phyloP scores from a whole-genome alignment of 1,139 yeast genomes.

The Saccharomyces hybrid region DNA sequence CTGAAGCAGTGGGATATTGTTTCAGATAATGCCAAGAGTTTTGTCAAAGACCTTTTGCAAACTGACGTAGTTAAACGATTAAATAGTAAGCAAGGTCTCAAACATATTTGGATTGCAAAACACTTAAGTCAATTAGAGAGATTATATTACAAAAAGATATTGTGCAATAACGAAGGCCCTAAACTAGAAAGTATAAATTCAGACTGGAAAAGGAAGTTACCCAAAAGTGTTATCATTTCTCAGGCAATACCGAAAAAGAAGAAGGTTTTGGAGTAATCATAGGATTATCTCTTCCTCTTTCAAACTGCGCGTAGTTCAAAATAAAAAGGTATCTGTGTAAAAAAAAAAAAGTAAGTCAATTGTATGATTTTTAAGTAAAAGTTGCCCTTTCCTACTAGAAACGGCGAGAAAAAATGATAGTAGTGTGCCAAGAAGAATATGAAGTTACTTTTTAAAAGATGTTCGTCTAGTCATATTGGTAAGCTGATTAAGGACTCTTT shows the following conservation, averaged over 20 bases:
- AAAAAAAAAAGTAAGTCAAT: not conserved
- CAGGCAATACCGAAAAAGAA: constrained; percentile 14
- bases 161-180: constrained; percentile 8
- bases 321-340: not conserved
- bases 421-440: not conserved
- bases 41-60: constrained; percentile 37
- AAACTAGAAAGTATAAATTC: not conserved
- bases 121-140: constrained; percentile 28
- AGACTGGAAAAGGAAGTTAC: constrained; percentile 22
- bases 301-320: not conserved
- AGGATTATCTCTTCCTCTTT: too few relatives aligned
- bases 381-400: not conserved
- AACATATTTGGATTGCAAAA: constrained; percentile 42
- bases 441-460: not conserved
- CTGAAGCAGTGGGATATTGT: constrained; percentile 37
- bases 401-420: not conserved
- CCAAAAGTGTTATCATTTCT: constrained; percentile 18
- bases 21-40: constrained; percentile 37
- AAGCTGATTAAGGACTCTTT: not conserved
- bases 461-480: not conserved
- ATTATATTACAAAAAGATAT: constrained; percentile 29
- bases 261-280: constrained; percentile 4
- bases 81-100: constrained; percentile 33
- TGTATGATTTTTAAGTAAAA: not conserved
- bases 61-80: constrained; percentile 36